Conservation (phyloP, 768 basidiomycete species). For the Suillus brevipes region DNA sequence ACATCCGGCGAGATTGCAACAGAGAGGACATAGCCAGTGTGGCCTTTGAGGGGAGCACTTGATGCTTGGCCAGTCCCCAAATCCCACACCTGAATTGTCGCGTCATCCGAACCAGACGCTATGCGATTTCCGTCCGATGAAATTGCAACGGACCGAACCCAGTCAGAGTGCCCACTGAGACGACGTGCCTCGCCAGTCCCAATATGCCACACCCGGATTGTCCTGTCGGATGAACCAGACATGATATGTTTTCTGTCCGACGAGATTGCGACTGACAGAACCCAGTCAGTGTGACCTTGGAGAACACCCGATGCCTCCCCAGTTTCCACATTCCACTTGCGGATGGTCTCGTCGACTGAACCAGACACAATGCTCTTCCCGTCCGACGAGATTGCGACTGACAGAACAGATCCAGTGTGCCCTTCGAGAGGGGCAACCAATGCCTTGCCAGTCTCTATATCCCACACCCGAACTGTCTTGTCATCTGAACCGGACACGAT, state of each 20-base stretch:
- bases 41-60: not conserved
- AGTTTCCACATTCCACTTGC: not conserved
- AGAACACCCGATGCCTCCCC: not conserved
- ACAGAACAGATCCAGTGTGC: not conserved
- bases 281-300: not conserved
- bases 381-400: not conserved
- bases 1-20: not conserved
- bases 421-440: not conserved
- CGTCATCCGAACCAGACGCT: not conserved
- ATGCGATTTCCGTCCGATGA: not conserved
- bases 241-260: not conserved
- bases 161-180: not conserved
- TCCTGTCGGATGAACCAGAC: not conserved
- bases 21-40: not conserved
- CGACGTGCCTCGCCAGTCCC: not conserved
- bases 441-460: not conserved
- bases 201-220: not conserved
- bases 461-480: not conserved
- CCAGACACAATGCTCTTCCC: not conserved
- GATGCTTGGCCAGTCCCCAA: not conserved
- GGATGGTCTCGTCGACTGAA: not conserved
- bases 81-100: not conserved
- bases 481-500: constrained; percentile 9
- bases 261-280: not conserved
- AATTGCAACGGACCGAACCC: not conserved